phyloP scores from a whole-genome alignment of 768 basidiomycete species.

The Phanerochaete carnosa region DNA sequence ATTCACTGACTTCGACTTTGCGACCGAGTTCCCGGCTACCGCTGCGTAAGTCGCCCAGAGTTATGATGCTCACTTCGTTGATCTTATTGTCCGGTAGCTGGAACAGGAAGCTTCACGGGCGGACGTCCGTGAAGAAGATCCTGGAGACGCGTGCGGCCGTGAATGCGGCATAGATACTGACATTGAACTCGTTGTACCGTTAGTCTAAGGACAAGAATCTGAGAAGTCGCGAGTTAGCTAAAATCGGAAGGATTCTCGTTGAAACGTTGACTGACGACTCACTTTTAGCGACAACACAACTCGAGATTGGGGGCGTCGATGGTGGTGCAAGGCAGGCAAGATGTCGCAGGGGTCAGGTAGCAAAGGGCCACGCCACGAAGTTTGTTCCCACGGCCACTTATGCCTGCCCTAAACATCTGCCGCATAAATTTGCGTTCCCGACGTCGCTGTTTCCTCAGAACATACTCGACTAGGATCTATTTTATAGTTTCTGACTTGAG shows the following conservation, averaged over 20 bases:
- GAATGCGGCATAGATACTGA: no score
- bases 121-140: conserved; percentile 13
- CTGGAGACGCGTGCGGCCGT: no score
- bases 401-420: conserved; percentile 16
- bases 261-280: no score
- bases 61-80: no score
- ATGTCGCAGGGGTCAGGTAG: no score
- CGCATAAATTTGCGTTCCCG: conserved; percentile 2
- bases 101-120: conserved; percentile 18
- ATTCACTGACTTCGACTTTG: conserved; percentile 14
- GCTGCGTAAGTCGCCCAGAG: neutral
- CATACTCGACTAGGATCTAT: conserved; percentile 81
- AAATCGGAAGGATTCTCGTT: no score
- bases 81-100: conserved; percentile 10
- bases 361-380: neutral
- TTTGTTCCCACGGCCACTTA: neutral
- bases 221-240: no score
- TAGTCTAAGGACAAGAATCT: no score
- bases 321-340: no score
- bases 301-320: no score
- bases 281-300: no score
- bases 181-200: no score
- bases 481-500: conserved; percentile 75
- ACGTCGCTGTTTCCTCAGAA: conserved; percentile 43
- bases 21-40: conserved; percentile 19